Evolutionary conservation across 164 flowering plant species (phyloP).

Genomic region (Nelumbo lutea): DNA sequence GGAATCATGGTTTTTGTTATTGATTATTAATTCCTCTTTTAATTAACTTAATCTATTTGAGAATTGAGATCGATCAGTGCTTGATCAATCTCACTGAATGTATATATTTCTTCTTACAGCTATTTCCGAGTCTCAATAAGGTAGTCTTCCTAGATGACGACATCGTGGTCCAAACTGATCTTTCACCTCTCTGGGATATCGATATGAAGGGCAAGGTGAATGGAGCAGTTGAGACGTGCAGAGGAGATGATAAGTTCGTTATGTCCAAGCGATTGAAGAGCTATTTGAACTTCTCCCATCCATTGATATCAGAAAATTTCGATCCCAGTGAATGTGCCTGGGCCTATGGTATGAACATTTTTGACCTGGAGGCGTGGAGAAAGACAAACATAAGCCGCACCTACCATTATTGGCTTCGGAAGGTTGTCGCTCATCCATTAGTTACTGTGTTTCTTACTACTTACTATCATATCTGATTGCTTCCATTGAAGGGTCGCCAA

Average conservation of each 20-base stretch:
- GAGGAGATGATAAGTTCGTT: slow-evolving; percentile 83
- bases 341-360: slow-evolving; percentile 99
- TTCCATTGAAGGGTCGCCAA: background rate
- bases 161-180: slow-evolving; percentile 83
- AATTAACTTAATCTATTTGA: no score
- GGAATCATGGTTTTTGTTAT: background rate
- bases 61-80: background rate
- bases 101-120: slow-evolving; percentile 39
- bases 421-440: slow-evolving; percentile 34
- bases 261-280: slow-evolving; percentile 87
- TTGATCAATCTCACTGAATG: background rate
- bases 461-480: no score
- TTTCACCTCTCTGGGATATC: slow-evolving; percentile 88
- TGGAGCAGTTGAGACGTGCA: slow-evolving; percentile 97
- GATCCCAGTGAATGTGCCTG: slow-evolving; percentile 90
- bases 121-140: slow-evolving; percentile 84
- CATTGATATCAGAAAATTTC: slow-evolving; percentile 58
- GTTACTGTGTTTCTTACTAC: background rate
- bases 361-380: slow-evolving; percentile 89
- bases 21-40: no score
- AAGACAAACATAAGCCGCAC: slow-evolving; percentile 75
- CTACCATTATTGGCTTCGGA: slow-evolving; percentile 75
- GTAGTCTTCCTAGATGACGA: slow-evolving; percentile 95
- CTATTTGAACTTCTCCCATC: slow-evolving; percentile 94
- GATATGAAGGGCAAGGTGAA: slow-evolving; percentile 89